Evolutionary conservation across 768 basidiomycete species (phyloP), one percentile per base, ranked within the genome.

Genomic region (Leccinum aurantiacum): DNA sequence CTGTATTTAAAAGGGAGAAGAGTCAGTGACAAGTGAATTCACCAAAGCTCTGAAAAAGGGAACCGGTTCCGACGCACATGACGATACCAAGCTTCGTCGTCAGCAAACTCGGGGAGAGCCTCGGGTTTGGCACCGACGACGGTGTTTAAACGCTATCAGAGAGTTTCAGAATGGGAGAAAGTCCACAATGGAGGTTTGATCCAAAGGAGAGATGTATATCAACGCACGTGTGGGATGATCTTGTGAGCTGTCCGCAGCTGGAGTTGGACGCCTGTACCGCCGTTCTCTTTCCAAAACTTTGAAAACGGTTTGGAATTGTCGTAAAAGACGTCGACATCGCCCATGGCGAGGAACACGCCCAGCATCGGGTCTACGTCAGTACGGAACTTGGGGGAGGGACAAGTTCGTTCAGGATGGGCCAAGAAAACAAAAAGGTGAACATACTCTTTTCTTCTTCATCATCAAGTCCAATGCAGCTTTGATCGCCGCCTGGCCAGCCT

Each of bases 161-260:
- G 25, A 1, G 31, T 55, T 31, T 52, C 38, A 38, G 7, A 38
- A 14, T 25, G 25, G 25, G 25, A 25, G 25, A 25, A 25, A 25
- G 37, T 38, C 37, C 15, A 38, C 7, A 38, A 38, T 2, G 7
- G 15, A n/a, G 7, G 17, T 17, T 27, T 27, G 27, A 27, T 27
- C 4, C 27, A 27, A 27, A 27, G 27, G 27, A 27, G 27, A 27
- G 27, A 27, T 24, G 24, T 4, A 60, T 50, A 33, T 49, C 4
- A 7, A 69, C 77, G 54, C 54, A 81, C 80, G 47, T 77, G 78
- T 31, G 79, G 77, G 35, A 79, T 63, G 29, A 81, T 74, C 61
- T 59, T 78, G 73, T 66, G 67, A 50, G 27, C 62, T 19, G 53
- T 65, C 67, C 63, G 75, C 51, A 59, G 50, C 53, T 56, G 69